These are phyloP conservation scores for Rhodotorula babjevae DNA, from an alignment of 768 basidiomycete species.

Conservation along the genomic window DNA sequence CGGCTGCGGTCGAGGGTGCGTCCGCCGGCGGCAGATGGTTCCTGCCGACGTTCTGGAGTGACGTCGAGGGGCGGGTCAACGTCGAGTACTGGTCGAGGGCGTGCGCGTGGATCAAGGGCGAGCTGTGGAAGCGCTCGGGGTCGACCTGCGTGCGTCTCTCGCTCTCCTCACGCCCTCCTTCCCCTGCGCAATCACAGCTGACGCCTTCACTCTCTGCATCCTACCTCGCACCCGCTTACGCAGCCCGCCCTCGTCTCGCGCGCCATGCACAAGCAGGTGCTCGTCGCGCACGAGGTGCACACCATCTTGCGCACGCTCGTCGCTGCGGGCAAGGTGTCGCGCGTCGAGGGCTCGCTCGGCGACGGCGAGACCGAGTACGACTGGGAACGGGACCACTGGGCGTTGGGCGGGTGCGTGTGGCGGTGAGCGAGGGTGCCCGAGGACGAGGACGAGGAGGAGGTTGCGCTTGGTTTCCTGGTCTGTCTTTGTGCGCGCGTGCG, in stretches of 20 bases:
- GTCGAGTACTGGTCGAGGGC: conserved; percentile 13
- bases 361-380: background rate
- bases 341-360: background rate
- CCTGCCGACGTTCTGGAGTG: conserved; percentile 14
- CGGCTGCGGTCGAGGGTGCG: background rate
- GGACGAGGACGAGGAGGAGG: too few relatives aligned
- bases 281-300: conserved; percentile 5
- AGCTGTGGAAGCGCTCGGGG: background rate
- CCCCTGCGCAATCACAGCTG: too few relatives aligned
- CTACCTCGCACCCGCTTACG: too few relatives aligned
- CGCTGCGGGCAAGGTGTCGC: background rate
- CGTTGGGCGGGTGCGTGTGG: background rate
- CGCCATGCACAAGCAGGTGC: background rate
- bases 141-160: conserved; percentile 6
- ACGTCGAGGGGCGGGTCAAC: conserved; percentile 3
- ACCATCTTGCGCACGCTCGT: background rate
- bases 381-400: background rate
- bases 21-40: background rate
- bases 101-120: conserved; percentile 15
- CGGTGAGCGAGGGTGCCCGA: too few relatives aligned
- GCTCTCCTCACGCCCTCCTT: too few relatives aligned
- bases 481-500: too few relatives aligned
- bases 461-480: too few relatives aligned
- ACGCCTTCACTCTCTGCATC: too few relatives aligned
- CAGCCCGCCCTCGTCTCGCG: background rate